Evolutionary conservation across 441 rosid species (phyloP), one percentile per base, ranked within the genome.

Genomic region (Biscutella laevigata): DNA sequence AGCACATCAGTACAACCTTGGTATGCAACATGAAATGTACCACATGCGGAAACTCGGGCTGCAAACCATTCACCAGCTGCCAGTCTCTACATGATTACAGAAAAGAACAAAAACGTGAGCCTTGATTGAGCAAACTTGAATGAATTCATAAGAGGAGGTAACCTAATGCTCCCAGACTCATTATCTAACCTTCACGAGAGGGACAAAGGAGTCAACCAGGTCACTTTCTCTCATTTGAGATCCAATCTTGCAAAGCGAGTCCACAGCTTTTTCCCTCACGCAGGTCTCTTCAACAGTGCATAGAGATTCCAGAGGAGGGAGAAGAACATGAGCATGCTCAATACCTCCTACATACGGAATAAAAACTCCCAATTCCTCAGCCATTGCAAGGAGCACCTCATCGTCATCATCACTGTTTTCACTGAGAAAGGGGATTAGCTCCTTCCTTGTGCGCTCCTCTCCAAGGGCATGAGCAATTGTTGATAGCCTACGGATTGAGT

Each of bases 51-150:
- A 68, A 91, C 95, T 44, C 96, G 77, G 53, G 98, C 95, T 9
- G 96, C 85, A 74, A 91, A 91, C 98, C 98, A 91, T 64, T 88
- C 95, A 13, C 94, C 96, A 41, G 78, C 77, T 6, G 95, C 96
- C 56, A 91, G 59, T 58, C 98, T 82, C 98, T 85, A 74, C 56
- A 38, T 56, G 6, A 33, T 30, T 9, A 28, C 9, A 42, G 11
- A 24, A 29, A 6, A 4, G 35, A 6, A 22, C 4, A 22, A 35
- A 15, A 22, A 28, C 8, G n/a, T 0, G 45, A 38, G 30, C 13
- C 37, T 38, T 39, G 20, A 43, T 1, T 40, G 17, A 12, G 22
- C 0, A 48, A 28, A 27, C 8, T 11, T 1, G 7, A 7, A 9
- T 4, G 4, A 38, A 32, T 10, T 4, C 3, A n/a, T 8, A 30